Evolutionary conservation across 2,329 filamentous ascomycete genomes (phyloP), one percentile per base, ranked within the genome.

Genomic region (Penicillium capsulatum): DNA sequence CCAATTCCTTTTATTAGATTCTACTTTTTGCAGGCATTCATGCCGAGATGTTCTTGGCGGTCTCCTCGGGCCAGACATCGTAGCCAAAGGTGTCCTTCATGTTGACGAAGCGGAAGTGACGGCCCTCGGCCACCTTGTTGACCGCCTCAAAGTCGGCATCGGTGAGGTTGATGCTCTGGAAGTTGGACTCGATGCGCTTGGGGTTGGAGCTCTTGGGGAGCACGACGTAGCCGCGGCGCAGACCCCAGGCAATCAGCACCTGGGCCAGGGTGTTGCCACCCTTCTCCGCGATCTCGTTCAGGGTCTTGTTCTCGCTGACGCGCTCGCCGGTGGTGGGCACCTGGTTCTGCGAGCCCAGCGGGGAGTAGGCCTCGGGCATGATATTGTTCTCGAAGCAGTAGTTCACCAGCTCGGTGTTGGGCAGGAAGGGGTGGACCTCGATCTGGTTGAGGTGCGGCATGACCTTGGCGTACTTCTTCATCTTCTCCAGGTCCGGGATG

Each of bases 71-170:
- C 80, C 79, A 83, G 34, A 86, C 76, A 53, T 87, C 73, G 60
- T 84, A 85, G 5, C 84, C 84, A 62, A 87, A 87, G 1, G 81
- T 85, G 50, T 86, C 83, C 73, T 85, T 87, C 83, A 87, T 87
- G 69, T 88, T 86, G 43, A 88, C 83, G 57, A 88, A 87, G 26
- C 84, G 77, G 17, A 75, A 77, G 63, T 84, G 79, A 36, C 83
- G 73, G 24, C 79, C 79, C 59, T 77, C 72, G 1, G 82, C 81
- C 6, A 86, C 81, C 45, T 71, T 58, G 64, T 83, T 75, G 38
- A 84, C 72, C 10, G 73, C 79, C 45, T 72, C 68, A 54, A 81
- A 75, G 50, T 83, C 76, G 38, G 73, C 71, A 27, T 75, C 70
- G 31, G 68, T 65, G 42, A 86, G 68, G 56, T 76, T 66, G 19